Conservation (phyloP, 176 grass and related monocot species). For the Juncus inflexus region DNA sequence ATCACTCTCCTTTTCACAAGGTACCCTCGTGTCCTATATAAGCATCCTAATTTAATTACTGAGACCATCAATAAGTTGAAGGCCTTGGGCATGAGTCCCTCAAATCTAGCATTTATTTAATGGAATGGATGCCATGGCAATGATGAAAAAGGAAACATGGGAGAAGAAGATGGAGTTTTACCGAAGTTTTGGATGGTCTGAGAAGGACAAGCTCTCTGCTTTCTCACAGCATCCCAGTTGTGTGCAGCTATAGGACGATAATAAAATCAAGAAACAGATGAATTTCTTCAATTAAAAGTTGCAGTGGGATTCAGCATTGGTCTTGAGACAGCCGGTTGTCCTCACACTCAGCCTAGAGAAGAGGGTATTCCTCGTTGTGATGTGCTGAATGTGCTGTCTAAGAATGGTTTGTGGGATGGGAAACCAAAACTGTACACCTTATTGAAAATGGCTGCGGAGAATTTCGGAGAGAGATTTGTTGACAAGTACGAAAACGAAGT, state of each 20-base stretch:
- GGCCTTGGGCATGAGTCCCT: conserved; percentile 14
- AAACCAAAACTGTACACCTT: background rate
- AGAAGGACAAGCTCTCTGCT: conserved; percentile 18
- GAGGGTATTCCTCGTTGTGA: conserved; percentile 29
- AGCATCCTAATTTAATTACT: background rate
- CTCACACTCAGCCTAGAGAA: conserved; percentile 26
- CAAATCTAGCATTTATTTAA: background rate
- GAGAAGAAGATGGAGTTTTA: conserved; percentile 28
- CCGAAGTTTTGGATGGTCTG: conserved; percentile 33
- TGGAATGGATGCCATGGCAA: conserved; percentile 2
- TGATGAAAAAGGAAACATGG: conserved; percentile 11
- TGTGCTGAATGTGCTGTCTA: conserved; percentile 7
- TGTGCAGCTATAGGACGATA: conserved; percentile 13
- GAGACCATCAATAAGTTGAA: conserved; percentile 24
- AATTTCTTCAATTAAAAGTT: conserved; percentile 24
- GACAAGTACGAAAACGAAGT: conserved; percentile 7
- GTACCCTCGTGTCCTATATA: conserved; percentile 3
- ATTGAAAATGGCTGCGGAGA: background rate
- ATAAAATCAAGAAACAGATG: conserved; percentile 20
- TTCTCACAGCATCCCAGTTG: conserved; percentile 22
- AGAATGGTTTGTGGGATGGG: conserved; percentile 4
- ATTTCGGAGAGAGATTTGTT: conserved; percentile 19
- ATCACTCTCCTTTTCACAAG: background rate
- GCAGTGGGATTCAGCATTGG: conserved; percentile 12
- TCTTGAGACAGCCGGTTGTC: conserved; percentile 5